These are phyloP conservation scores for Xerocomellus amylosporus DNA, from an alignment of 768 basidiomycete genomes.

Conservation along the genomic window DNA sequence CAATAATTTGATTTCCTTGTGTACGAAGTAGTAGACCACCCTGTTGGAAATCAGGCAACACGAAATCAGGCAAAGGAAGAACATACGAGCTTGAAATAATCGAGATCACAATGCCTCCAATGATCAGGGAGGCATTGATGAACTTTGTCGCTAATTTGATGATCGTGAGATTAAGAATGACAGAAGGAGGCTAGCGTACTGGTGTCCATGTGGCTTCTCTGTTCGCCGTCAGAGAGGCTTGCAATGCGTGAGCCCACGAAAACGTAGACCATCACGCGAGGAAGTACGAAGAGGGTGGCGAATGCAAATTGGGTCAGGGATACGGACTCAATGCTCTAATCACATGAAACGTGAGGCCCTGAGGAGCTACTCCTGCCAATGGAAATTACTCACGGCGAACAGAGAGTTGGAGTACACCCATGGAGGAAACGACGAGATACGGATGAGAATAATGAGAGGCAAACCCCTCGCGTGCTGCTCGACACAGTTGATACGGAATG, in stretches of 20 bases:
- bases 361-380: conserved; percentile 1
- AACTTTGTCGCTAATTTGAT: conserved; percentile 54
- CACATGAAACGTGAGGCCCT: not conserved
- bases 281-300: conserved; percentile 69
- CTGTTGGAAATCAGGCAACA: conserved; percentile 36
- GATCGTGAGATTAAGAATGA: conserved; percentile 8
- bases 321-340: conserved; percentile 70
- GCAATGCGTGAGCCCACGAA: conserved; percentile 80
- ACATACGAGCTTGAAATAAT: conserved; percentile 66
- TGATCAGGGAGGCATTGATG: conserved; percentile 58
- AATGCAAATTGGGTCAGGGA: conserved; percentile 70
- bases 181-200: conserved; percentile 39
- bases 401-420: conserved; percentile 86
- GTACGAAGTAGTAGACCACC: conserved; percentile 63
- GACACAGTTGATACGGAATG: not conserved
- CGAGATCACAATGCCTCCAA: conserved; percentile 56
- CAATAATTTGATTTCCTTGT: conserved; percentile 56
- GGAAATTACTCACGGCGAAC: conserved; percentile 57
- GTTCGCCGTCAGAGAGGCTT: conserved; percentile 70
- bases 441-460: conserved; percentile 77
- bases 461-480: conserved; percentile 68
- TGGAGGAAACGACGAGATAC: conserved; percentile 79
- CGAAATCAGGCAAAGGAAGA: conserved; percentile 4
- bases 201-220: conserved; percentile 72
- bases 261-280: conserved; percentile 68